phyloP scores from a whole-genome alignment of 164 flowering plant species.

The Warburgia ugandensis region DNA sequence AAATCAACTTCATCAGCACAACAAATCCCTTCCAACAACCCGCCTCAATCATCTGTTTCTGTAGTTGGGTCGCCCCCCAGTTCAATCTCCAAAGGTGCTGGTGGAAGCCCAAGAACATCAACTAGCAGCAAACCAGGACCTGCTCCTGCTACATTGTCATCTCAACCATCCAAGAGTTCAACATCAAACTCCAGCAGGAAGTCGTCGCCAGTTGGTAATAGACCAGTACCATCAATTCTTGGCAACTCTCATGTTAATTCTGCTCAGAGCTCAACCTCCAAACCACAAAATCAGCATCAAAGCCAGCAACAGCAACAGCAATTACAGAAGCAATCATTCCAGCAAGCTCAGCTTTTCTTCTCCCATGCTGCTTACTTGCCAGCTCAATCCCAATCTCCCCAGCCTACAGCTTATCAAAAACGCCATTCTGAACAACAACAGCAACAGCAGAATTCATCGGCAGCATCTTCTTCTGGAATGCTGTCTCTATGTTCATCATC shows the following conservation, averaged over 20 bases:
- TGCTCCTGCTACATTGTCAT: conserved; percentile 31
- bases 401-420: conserved; percentile 34
- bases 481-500: conserved; percentile 37
- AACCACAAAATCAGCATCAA: conserved; percentile 23
- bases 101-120: conserved; percentile 73
- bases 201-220: conserved; percentile 69
- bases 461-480: conserved; percentile 46
- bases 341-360: conserved; percentile 52
- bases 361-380: conserved; percentile 44
- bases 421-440: conserved; percentile 44
- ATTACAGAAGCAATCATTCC: conserved; percentile 29
- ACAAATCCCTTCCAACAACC: conserved; percentile 27
- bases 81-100: conserved; percentile 56
- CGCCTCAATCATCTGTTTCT: conserved; percentile 38
- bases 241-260: conserved; percentile 45
- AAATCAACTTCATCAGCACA: conserved; percentile 38
- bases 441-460: conserved; percentile 31
- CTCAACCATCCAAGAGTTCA: conserved; percentile 45
- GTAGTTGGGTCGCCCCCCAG: conserved; percentile 74
- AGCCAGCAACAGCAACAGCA: conserved; percentile 17
- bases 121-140: conserved; percentile 37
- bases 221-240: conserved; percentile 52
- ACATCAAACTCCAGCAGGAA: conserved; percentile 41
- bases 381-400: conserved; percentile 32
- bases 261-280: conserved; percentile 22